Evolutionary conservation across 139 green algal genomes (phyloP).

Genomic region (Chlamydomonas incerta): DNA sequence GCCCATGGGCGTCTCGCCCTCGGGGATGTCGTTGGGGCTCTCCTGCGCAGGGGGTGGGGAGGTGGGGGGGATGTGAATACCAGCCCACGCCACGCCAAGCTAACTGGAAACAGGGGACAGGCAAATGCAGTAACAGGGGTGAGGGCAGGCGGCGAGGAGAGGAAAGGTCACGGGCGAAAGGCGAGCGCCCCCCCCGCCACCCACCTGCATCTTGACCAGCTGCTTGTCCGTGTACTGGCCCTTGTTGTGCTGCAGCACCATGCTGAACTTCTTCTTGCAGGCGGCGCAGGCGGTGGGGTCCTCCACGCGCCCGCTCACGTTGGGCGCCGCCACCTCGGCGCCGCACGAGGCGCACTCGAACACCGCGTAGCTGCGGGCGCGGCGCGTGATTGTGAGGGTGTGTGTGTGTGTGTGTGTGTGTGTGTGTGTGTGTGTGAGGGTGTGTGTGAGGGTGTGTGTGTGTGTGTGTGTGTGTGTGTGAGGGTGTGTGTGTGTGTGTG

Average conservation of each 20-base stretch:
- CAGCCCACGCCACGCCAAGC: too few relatives aligned
- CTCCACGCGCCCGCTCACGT: slow-evolving; percentile 78
- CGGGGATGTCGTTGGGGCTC: slow-evolving; percentile 94
- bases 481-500: too few relatives aligned
- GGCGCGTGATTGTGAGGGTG: too few relatives aligned
- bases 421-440: background rate
- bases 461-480: too few relatives aligned
- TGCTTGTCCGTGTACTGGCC: slow-evolving; percentile 91
- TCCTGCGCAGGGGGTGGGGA: slow-evolving; percentile 70
- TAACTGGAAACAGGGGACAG: too few relatives aligned
- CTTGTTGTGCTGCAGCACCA: slow-evolving; percentile 52
- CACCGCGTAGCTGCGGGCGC: slow-evolving; percentile 55
- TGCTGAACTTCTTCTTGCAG: slow-evolving; percentile 47
- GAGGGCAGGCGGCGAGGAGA: too few relatives aligned
- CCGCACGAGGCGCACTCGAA: slow-evolving; percentile 59
- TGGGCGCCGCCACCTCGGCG: slow-evolving; percentile 41
- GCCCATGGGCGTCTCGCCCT: slow-evolving; percentile 97
- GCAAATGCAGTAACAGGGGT: background rate
- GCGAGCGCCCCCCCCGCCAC: too few relatives aligned
- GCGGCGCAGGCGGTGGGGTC: slow-evolving; percentile 82
- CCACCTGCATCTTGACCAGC: slow-evolving; percentile 70
- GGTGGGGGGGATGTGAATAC: too few relatives aligned
- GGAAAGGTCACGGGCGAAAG: too few relatives aligned
- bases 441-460: too few relatives aligned
- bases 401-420: background rate